Evolutionary conservation across 148 eudicot genomes (phyloP), one percentile per base, ranked within the genome.

Genomic region (Pouteria glomerata): DNA sequence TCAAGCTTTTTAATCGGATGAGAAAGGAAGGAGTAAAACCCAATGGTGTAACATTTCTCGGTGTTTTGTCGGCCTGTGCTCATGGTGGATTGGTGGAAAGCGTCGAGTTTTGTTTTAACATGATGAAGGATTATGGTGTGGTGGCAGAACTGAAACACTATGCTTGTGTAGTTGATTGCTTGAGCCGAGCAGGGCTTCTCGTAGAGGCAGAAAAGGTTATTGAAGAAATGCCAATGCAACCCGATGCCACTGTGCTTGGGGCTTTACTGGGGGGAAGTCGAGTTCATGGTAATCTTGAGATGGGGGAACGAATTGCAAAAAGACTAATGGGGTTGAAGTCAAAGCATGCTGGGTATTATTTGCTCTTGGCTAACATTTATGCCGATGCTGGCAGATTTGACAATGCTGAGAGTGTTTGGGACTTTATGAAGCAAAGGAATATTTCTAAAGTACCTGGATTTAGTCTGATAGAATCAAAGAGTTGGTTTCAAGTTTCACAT

Each of bases 151-250:
- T 65, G 21, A 65, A 65, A 45, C 69, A 65, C 52, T 65, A 65
- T 65, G 69, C 69, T 65, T 65, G 69, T 45, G 44, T 65, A 53
- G 53, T 65, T 6, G 69, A 65, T 27, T 65, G 69, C 50, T 65
- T 65, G 53, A 44, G 53, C 3, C 69, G 69, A 44, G 53, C 53
- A 5, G 69, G 69, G 34, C 23, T 65, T 3, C 34, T 65, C 4
- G 18, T 26, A 4, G 69, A 65, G 53, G 69, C 69, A 24, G 69
- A 65, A 26, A 65, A 12, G 53, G 30, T 65, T 15, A 65, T 65
- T 42, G 53, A 65, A 45, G 53, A 65, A 65, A 65, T 65, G 69
- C 53, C 53, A 2, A 7, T 42, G 52, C n/a, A 44, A 27, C 69
- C 69, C 27, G 69, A 65, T 65, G 69, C 47, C 33, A 53, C 69